Evolutionary conservation across 257 asterid species (phyloP), one percentile per base, ranked within the genome.

Genomic region (Przewalskia tangutica): DNA sequence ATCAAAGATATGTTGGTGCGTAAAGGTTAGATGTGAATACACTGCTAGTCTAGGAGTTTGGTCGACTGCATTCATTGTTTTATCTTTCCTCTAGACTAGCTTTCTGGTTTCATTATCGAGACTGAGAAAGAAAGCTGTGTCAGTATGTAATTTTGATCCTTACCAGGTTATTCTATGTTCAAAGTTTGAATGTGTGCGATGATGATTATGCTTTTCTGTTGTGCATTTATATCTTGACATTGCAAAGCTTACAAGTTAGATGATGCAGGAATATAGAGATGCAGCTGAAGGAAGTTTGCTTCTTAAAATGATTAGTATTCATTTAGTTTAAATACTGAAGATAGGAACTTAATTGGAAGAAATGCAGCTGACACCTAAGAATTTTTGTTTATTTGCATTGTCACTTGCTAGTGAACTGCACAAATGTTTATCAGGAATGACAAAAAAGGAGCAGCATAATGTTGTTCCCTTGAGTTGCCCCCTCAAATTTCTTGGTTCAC

Each of bases 121-220:
- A 81, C 64, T 59, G 85, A 82, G 81, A 38, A 80, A 46, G 77
- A 48, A 56, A 71, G 84, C 79, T 83, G 88, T 82, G 42, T 82
- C 87, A 55, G 75, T 83, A 83, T 87, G 84, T 85, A 84, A 73
- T 87, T 71, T 71, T 20, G 78, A 46, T 71, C 16, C 6, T 38
- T 53, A 56, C 81, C 32, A 51, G 54, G 82, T 23, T 75, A 73
- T 70, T 86, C 65, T 77, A 54, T 71, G 81, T 59, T 83, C 46
- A 44, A 80, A 76, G 78, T 82, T 66, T 36, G 54, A 60, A 81
- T 44, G 13, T 71, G 32, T 46, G 46, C 16, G 40, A 2, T 11
- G 18, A 20, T 46, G 78, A 46, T 20, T 71, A 18, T 46, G 36
- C n/a, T 20, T 71, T 11, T 18, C 59, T 68, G 36, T 51, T 70